Evolutionary conservation across 2,329 filamentous ascomycete species (phyloP).

Genomic region (Aspergillus ochraceus): DNA sequence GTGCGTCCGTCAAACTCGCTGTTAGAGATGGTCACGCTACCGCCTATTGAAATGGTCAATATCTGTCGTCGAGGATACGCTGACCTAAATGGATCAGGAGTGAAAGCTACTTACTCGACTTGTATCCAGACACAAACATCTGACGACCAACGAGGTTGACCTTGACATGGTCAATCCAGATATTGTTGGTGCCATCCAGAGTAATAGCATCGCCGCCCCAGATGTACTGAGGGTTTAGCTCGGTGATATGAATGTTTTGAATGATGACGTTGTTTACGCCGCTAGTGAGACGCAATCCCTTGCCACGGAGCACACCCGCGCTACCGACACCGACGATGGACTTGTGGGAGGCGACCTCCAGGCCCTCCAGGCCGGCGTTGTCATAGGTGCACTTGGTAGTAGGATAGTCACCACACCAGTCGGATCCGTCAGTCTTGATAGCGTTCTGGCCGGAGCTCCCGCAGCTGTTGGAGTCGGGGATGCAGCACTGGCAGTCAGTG

Average conservation of each 20-base stretch:
- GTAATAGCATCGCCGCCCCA: conserved; percentile 61
- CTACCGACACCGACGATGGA: conserved; percentile 54
- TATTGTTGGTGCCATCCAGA: conserved; percentile 41
- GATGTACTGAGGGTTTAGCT: conserved; percentile 55
- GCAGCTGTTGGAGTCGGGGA: conserved; percentile 35
- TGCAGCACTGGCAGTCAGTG: conserved; percentile 29
- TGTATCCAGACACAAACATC: conserved; percentile 28
- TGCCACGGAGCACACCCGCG: conserved; percentile 56
- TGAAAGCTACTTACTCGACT: conserved; percentile 39
- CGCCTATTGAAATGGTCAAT: conserved; percentile 33
- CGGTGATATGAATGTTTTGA: conserved; percentile 57
- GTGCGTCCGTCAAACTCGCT: conserved; percentile 57
- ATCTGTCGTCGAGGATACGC: conserved; percentile 25
- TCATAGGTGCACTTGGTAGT: conserved; percentile 48
- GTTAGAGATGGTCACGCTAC: conserved; percentile 60
- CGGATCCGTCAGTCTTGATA: conserved; percentile 49
- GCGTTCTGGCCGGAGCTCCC: conserved; percentile 53
- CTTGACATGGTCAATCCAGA: conserved; percentile 54
- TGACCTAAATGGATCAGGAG: conserved; percentile 49
- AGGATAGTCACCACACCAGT: conserved; percentile 58
- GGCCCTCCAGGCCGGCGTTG: conserved; percentile 52
- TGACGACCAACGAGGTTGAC: conserved; percentile 35
- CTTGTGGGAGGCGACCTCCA: conserved; percentile 58
- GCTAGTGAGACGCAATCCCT: conserved; percentile 50
- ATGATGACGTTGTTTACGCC: conserved; percentile 58